A percentile compares a stretch with the other conserved stretches of the same genome.
Conservation (phyloP, 1,139 yeast genomes). For the Lodderomyces elongisporus region DNA sequence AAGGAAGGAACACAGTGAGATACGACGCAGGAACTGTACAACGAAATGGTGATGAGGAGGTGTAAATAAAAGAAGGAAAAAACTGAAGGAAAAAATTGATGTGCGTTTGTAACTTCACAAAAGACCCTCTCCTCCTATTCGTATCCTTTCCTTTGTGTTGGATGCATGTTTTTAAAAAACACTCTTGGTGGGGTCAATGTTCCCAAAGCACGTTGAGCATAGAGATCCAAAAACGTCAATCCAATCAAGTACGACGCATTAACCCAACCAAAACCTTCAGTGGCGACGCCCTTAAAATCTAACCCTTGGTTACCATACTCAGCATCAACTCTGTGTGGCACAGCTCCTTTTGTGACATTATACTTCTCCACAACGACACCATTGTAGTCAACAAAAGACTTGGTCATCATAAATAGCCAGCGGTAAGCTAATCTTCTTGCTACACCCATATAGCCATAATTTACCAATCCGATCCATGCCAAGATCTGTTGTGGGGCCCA, state of each 20-base stretch:
- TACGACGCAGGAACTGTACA: too few relatives aligned
- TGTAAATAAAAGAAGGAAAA: too few relatives aligned
- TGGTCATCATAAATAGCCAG: constrained; percentile 87
- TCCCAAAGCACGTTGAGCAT: constrained; percentile 75
- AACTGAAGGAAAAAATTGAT: too few relatives aligned
- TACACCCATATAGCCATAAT: constrained; percentile 65
- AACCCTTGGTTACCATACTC: constrained; percentile 97
- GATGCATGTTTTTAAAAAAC: constrained; percentile 52
- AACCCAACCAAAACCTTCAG: constrained; percentile 98
- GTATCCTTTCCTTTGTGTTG: constrained; percentile 30
- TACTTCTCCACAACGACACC: constrained; percentile 97
- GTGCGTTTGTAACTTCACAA: too few relatives aligned
- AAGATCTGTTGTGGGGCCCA: constrained; percentile 99
- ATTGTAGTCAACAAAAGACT: constrained; percentile 87
- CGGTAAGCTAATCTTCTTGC: constrained; percentile 75
- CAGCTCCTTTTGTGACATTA: constrained; percentile 76
- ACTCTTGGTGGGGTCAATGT: constrained; percentile 75
- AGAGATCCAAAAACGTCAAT: constrained; percentile 59
- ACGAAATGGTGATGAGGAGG: too few relatives aligned
- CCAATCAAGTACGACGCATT: constrained; percentile 83
- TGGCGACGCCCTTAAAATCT: constrained; percentile 88
- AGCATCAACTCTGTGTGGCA: constrained; percentile 90
- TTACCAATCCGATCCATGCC: constrained; percentile 82
- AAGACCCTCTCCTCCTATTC: too few relatives aligned
- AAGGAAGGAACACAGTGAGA: too few relatives aligned